Percentiles rank a stretch among this genome's conserved stretches.
Conservation (phyloP, 2,329 filamentous ascomycete genomes). For the Cyphellophora europaea region DNA sequence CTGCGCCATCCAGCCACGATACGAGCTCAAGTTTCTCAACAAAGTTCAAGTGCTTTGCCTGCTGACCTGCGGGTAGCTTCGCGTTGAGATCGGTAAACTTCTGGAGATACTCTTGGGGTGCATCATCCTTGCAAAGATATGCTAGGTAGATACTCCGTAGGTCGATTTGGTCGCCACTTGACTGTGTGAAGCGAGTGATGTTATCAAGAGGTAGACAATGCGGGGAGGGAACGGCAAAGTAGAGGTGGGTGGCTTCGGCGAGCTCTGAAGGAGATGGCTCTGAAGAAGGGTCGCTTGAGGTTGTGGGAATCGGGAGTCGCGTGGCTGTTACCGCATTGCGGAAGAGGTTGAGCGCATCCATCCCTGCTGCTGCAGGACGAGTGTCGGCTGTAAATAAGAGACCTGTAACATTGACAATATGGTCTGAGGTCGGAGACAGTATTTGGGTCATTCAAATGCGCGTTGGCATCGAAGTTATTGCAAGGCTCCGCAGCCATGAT, state of each 20-base stretch:
- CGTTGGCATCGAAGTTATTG: too few species aligned
- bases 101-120: conserved; percentile 84
- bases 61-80: conserved; percentile 52
- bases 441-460: too few species aligned
- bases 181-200: conserved; percentile 66
- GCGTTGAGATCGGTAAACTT: conserved; percentile 73
- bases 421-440: too few species aligned
- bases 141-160: conserved; percentile 93
- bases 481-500: too few species aligned
- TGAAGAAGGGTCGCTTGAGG: conserved; percentile 53
- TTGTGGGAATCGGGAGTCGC: conserved; percentile 63
- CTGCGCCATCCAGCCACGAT: conserved; percentile 84
- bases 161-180: conserved; percentile 59
- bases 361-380: too few species aligned
- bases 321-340: conserved; percentile 70
- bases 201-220: conserved; percentile 59
- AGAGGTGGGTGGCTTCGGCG: conserved; percentile 67
- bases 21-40: conserved; percentile 86
- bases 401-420: too few species aligned
- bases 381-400: too few species aligned
- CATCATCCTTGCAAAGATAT: conserved; percentile 85
- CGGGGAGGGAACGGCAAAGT: conserved; percentile 53
- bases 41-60: conserved; percentile 81
- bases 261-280: conserved; percentile 54
- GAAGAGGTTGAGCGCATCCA: conserved; percentile 74